Percentiles rank a stretch among this genome's conserved stretches.
Conservation (phyloP, 2,329 filamentous ascomycete species). For the Cyclaneusma minus region DNA sequence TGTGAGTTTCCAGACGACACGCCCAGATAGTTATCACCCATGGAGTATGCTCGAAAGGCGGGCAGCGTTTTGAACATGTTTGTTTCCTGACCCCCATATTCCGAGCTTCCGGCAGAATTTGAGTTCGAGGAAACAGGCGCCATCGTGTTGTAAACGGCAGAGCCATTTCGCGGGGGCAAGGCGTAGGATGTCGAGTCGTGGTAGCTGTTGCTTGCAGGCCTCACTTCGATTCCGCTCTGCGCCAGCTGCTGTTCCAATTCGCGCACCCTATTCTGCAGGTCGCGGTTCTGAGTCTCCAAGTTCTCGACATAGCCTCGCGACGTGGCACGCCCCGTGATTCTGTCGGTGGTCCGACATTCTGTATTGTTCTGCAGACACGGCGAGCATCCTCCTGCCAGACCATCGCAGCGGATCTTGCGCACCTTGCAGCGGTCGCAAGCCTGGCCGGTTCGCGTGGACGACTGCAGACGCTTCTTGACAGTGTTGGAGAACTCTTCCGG, state of each 20-base stretch:
- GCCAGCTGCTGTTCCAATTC: slow-evolving; percentile 53
- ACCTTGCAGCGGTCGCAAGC: slow-evolving; percentile 85
- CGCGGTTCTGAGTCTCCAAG: slow-evolving; percentile 56
- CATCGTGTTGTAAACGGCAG: slow-evolving; percentile 3
- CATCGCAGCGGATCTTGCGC: slow-evolving; percentile 80
- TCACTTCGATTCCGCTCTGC: slow-evolving; percentile 43
- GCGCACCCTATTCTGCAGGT: slow-evolving; percentile 49
- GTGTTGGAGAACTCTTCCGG: slow-evolving; percentile 20
- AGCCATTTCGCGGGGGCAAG: slow-evolving; percentile 8
- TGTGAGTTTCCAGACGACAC: slow-evolving; percentile 42
- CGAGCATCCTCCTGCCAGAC: slow-evolving; percentile 63
- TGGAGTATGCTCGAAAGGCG: slow-evolving; percentile 17
- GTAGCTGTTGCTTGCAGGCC: slow-evolving; percentile 22
- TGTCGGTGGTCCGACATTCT: slow-evolving; percentile 69
- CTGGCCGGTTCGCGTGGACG: slow-evolving; percentile 55
- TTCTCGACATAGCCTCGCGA: slow-evolving; percentile 64
- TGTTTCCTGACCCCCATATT: slow-evolving; percentile 8
- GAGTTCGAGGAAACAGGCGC: slow-evolving; percentile 5
- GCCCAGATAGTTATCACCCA: slow-evolving; percentile 50
- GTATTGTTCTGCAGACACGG: slow-evolving; percentile 63
- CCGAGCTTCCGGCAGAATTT: slow-evolving; percentile 1
- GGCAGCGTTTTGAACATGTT: slow-evolving; percentile 12
- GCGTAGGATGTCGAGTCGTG: slow-evolving; percentile 8
- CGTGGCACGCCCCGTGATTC: slow-evolving; percentile 69
- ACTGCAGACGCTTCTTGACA: slow-evolving; percentile 35